Evolutionary conservation across 176 grass and related monocot species (phyloP), one percentile per base, ranked within the genome.

Genomic region (Avena insularis): DNA sequence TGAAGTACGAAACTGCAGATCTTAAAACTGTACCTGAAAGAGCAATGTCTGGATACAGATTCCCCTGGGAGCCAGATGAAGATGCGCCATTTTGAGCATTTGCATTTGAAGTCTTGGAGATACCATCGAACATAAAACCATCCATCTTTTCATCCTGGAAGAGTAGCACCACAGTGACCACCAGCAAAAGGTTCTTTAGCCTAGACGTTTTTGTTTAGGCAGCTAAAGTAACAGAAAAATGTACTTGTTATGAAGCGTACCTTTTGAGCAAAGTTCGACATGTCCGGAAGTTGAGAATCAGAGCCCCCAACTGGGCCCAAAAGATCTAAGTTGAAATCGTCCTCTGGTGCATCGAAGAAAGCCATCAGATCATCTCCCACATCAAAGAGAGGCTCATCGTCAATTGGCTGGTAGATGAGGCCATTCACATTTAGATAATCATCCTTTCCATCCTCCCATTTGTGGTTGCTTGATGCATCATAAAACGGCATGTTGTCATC

Each of bases 321-420:
- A 79, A 88, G 77, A 84, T 95, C 83, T 73, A 84, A 84, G 40
- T 91, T 84, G 45, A 92, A 87, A 90, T 92, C 83, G 43, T 84
- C 72, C 13, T 96, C 96, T 1, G 90, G 69, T 27, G 93, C 79
- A 79, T 96, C 82, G 25, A 98, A 98, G 79, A 83, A 91, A 50
- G 75, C 87, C 88, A 94, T 82, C 56, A 92, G 19, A 77, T 92
- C 90, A 79, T 94, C 90, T 75, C 70, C 88, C 40, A 77, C 29
- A 35, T 89, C 88, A 80, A 69, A 86, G 36, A 77, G 65, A 47
- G 47, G 29, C 14, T 66, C 43, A 80, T 84, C 63, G 6, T 51
- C 79, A 72, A 59, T 12, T 33, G 90, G 86, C 59, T 65, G 82
- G 19, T 95, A 80, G 43, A 87, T 56, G 50, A 85, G 69, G 9